Conservation (phyloP, 2,329 filamentous ascomycete species). For the Lachnum nothofagi region DNA sequence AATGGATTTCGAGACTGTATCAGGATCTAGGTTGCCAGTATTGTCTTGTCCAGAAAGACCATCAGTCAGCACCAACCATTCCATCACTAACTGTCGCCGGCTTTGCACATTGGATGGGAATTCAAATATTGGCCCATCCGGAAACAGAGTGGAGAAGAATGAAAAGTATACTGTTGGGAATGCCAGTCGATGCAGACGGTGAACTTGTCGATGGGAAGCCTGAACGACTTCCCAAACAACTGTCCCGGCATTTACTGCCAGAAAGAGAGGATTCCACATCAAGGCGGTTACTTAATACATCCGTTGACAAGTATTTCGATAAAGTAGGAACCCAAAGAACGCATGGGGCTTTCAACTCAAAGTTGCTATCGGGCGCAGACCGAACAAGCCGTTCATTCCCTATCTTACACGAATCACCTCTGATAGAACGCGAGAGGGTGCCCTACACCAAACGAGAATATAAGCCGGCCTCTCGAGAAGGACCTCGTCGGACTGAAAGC, state of each 20-base stretch:
- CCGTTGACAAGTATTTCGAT: no score
- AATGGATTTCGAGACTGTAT: conserved; percentile 53
- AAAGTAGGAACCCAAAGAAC: no score
- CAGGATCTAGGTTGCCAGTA: conserved; percentile 47
- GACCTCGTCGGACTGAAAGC: no score
- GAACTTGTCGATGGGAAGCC: conserved; percentile 55
- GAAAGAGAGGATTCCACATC: no score
- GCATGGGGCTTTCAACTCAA: no score
- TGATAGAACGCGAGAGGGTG: no score
- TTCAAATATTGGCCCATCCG: conserved; percentile 67
- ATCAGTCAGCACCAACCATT: conserved; percentile 48
- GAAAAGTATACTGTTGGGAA: conserved; percentile 57
- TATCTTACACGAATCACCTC: no score
- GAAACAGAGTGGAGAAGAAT: conserved; percentile 67
- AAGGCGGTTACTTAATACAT: no score
- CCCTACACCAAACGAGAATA: no score
- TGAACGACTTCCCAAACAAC: conserved; percentile 69
- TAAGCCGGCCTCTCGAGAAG: no score
- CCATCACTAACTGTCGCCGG: conserved; percentile 59
- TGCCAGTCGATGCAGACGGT: conserved; percentile 54
- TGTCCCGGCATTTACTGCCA: conserved; percentile 70
- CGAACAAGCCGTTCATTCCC: no score
- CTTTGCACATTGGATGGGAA: conserved; percentile 63
- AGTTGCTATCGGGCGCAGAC: no score
- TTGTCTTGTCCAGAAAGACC: conserved; percentile 53